A percentile compares a stretch with the other conserved stretches of the same genome.
phyloP scores from a whole-genome alignment of 345 rosid species.

The Ricinus communis region DNA sequence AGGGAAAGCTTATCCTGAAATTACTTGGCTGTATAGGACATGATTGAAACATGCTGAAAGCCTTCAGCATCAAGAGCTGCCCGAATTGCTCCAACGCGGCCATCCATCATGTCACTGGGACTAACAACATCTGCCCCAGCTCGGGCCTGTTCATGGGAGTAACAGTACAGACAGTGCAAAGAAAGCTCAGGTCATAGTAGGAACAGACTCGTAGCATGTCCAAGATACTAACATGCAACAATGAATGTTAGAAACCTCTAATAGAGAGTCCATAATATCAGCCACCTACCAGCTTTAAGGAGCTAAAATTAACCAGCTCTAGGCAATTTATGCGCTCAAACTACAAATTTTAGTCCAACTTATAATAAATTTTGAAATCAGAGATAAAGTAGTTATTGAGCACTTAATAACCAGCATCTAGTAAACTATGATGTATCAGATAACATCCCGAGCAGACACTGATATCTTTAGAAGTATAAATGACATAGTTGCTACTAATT shows the following conservation, averaged over 20 bases:
- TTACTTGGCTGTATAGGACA: slow-evolving; percentile 99
- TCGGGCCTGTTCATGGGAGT: slow-evolving; percentile 49
- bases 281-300: neutral
- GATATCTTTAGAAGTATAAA: neutral
- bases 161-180: slow-evolving; percentile 18
- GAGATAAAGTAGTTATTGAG: neutral
- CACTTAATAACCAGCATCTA: neutral
- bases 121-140: slow-evolving; percentile 97
- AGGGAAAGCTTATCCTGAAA: neutral
- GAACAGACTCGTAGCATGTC: neutral
- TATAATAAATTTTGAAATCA: neutral
- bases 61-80: slow-evolving; percentile 94
- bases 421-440: neutral
- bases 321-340: slow-evolving; percentile 5
- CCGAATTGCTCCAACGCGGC: slow-evolving; percentile 84
- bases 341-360: neutral
- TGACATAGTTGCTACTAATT: neutral
- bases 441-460: neutral
- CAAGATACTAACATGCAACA: no score
- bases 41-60: slow-evolving; percentile 85
- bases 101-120: slow-evolving; percentile 99
- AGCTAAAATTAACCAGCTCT: neutral
- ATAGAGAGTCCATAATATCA: neutral
- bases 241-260: slow-evolving; percentile 9
- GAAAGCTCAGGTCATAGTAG: neutral